phyloP scores from a whole-genome alignment of 164 flowering plant genomes.

The Amborella trichopoda region DNA sequence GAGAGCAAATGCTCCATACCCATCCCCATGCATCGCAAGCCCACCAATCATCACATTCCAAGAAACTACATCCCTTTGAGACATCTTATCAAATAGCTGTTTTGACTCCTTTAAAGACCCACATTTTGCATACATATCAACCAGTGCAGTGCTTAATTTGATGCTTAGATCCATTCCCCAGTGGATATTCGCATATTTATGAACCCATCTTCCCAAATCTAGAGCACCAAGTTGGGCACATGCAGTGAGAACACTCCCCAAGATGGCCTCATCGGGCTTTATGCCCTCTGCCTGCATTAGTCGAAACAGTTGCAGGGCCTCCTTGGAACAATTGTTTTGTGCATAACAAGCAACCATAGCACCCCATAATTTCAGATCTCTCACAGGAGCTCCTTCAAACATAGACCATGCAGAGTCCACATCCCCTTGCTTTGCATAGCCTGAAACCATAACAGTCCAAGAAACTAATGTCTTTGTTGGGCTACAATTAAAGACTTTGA shows the following conservation, averaged over 20 bases:
- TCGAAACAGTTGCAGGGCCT: constrained; percentile 40
- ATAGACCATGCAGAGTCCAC: constrained; percentile 33
- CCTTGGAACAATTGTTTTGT: constrained; percentile 51
- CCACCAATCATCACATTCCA: constrained; percentile 1
- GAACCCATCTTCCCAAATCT: constrained; percentile 53
- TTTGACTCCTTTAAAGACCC: constrained; percentile 1
- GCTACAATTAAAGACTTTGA: constrained; percentile 32
- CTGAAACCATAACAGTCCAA: constrained; percentile 57
- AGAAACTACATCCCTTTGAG: constrained; percentile 1
- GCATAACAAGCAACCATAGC: constrained; percentile 59
- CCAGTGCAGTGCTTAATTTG: constrained; percentile 21
- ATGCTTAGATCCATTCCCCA: constrained; percentile 16
- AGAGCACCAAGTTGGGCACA: constrained; percentile 59
- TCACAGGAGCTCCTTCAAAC: constrained; percentile 43
- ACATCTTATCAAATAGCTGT: neutral
- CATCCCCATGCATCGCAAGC: neutral
- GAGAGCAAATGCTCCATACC: constrained; percentile 1
- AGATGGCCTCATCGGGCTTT: constrained; percentile 41
- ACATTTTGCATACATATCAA: constrained; percentile 3
- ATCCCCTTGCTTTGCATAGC: constrained; percentile 39
- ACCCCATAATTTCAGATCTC: constrained; percentile 59
- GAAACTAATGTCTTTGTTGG: constrained; percentile 24
- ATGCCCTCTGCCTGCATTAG: constrained; percentile 32
- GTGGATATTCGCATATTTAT: constrained; percentile 16
- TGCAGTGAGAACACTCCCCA: constrained; percentile 44